Evolutionary conservation across 768 basidiomycete species (phyloP).

Genomic region (Pisolithus sp.): DNA sequence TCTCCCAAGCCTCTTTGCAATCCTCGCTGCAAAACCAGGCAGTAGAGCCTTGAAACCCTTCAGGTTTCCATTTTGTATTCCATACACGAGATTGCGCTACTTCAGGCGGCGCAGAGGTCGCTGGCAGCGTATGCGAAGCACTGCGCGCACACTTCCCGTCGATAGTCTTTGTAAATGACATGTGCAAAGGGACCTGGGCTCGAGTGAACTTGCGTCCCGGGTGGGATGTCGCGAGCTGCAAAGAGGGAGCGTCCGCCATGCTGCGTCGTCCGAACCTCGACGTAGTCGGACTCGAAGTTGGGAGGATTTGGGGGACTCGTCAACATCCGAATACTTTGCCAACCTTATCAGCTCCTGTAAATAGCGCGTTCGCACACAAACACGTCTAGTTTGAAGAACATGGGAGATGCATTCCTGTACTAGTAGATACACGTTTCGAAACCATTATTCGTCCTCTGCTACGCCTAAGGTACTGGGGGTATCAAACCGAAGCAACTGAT

Average conservation of each 20-base stretch:
- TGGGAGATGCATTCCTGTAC: slow-evolving; percentile 6
- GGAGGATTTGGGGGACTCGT: not conserved
- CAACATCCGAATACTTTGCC: not conserved
- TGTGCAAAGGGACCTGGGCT: slow-evolving; percentile 47
- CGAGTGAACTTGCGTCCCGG: slow-evolving; percentile 38
- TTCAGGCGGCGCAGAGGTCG: slow-evolving; percentile 13
- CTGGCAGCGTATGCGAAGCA: slow-evolving; percentile 54
- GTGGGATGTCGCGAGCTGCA: slow-evolving; percentile 35
- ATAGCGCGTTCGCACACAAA: not conserved
- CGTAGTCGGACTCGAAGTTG: slow-evolving; percentile 7
- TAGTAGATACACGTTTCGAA: slow-evolving; percentile 25
- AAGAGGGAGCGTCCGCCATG: slow-evolving; percentile 52
- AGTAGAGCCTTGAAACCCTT: slow-evolving; percentile 27
- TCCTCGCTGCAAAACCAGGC: slow-evolving; percentile 51
- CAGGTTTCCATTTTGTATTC: slow-evolving; percentile 32
- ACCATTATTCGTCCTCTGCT: slow-evolving; percentile 19
- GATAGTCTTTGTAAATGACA: slow-evolving; percentile 55
- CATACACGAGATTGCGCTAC: slow-evolving; percentile 32
- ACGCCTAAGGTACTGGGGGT: slow-evolving; percentile 25
- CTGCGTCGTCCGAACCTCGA: slow-evolving; percentile 29
- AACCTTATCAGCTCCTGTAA: too few relatives aligned
- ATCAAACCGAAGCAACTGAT: slow-evolving; percentile 15
- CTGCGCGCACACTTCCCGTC: slow-evolving; percentile 59
- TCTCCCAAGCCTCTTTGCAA: slow-evolving; percentile 43
- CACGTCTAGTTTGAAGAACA: not conserved